Conservation (phyloP, 352 stramenopile species). For the Phytopythium mirpurense region DNA sequence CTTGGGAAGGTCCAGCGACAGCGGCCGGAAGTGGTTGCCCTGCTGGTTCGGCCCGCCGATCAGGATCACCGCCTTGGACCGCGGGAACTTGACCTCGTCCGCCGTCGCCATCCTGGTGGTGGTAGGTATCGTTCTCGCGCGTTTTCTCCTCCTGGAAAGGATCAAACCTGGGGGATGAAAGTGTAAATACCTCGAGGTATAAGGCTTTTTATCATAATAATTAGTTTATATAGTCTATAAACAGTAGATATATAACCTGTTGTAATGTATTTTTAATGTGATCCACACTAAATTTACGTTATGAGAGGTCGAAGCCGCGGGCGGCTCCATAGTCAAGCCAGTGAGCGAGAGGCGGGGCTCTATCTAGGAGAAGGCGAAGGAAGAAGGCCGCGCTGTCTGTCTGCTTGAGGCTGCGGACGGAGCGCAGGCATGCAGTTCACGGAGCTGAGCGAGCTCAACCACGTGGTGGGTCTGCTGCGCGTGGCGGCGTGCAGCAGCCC, state of each 20-base stretch:
- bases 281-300: background rate
- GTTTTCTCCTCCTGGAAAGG: background rate
- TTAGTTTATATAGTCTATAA: no score
- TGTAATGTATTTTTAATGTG: background rate
- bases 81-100: constrained; percentile 55
- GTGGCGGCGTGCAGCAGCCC: constrained; percentile 78
- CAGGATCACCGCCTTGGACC: constrained; percentile 84
- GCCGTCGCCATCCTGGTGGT: constrained; percentile 11
- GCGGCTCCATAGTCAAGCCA: no score
- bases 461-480: constrained; percentile 79
- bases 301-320: background rate
- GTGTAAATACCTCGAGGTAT: background rate
- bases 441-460: constrained; percentile 83
- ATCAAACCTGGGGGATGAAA: no score
- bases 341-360: no score
- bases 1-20: constrained; percentile 84
- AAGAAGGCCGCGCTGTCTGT: no score
- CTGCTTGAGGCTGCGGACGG: no score
- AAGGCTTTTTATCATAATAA: background rate
- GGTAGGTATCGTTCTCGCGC: no score
- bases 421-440: constrained; percentile 87
- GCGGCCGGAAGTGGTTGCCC: constrained; percentile 83
- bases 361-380: background rate
- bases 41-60: constrained; percentile 84
- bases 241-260: no score